Percentiles rank a stretch among this genome's conserved stretches.
These are phyloP conservation scores for Barbatosphaeria neglecta DNA, from an alignment of 495 filamentous ascomycete genomes.

Conservation along the genomic window DNA sequence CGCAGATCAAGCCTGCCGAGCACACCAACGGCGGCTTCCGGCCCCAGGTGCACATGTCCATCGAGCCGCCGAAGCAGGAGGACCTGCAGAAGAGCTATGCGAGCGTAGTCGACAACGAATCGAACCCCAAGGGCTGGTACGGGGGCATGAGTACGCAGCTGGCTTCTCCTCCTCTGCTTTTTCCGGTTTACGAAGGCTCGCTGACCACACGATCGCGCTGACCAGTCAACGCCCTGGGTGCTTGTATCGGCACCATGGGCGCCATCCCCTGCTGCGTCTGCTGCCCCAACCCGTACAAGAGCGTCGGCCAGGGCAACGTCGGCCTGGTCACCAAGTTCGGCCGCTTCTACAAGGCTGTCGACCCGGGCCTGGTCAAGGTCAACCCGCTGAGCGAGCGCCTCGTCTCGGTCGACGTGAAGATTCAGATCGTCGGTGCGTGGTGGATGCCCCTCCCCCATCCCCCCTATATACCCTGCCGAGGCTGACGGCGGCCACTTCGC, in stretches of 20 bases:
- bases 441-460: no score
- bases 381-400: constrained; percentile 91
- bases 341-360: constrained; percentile 90
- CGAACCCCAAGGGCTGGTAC: constrained; percentile 77
- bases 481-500: constrained; percentile 24
- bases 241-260: constrained; percentile 65
- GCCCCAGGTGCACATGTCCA: constrained; percentile 47
- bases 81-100: constrained; percentile 91
- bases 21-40: constrained; percentile 21
- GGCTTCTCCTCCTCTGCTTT: not conserved
- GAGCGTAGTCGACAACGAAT: constrained; percentile 58
- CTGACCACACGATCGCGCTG: not conserved
- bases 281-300: constrained; percentile 95
- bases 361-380: constrained; percentile 94
- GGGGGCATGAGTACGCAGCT: constrained; percentile 62
- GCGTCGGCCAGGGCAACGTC: constrained; percentile 84
- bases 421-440: constrained; percentile 65
- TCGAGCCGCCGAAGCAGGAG: constrained; percentile 68
- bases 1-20: constrained; percentile 15
- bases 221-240: constrained; percentile 65
- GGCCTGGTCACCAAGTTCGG: constrained; percentile 93
- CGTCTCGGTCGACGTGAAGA: constrained; percentile 94
- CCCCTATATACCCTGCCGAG: no score
- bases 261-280: constrained; percentile 86
- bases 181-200: no score